Base-by-base conservation (phyloP, 169 alveolate species). In the Plasmodium relictum region DNA sequence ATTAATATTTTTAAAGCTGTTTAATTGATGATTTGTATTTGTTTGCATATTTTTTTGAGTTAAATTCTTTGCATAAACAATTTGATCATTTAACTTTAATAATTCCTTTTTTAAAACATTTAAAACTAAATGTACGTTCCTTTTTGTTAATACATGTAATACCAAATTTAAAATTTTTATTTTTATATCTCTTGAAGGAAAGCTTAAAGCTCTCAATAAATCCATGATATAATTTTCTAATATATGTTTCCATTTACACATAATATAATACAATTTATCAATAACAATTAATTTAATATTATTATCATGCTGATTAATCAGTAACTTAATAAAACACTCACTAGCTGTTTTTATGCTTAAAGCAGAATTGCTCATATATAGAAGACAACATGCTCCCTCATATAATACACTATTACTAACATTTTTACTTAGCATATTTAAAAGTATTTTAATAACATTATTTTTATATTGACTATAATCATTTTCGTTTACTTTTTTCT, bases 231-330 rank as follows among this genome's bases (percentile, higher is more conserved):
- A 94, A 24, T 95, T 97, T 90, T 96, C 98, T 48, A 97, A 73
- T 4, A 96, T 92, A 71, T 97, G 95, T 24, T 96, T 95, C 93
- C 93, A 41, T 68, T 76, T 44, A 26, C 92, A 78, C 83, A 92
- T 85, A 42, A 87, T 70, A 24, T 78, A 87, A 80, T 92, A 92
- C 22, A 92, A 56, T 8, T 66, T 78, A 20, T 70, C 88, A 0
- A 95, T 45, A 18, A 93, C 91, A 54, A 96, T 87, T 76, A 97
- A 76, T 88, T 97, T 97, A 22, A 97, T 97, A 92, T 98, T 98
- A 76, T 97, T 95, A 72, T 98, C 99, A 66, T 98, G 96, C 50
- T 97, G 97, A 59, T 96, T 96, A 83, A 95, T 88, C 58, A 98
- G 76, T 20, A 98, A 91, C 70, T 96, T 95, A 18, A 97, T 92